These are phyloP conservation scores for Hypomyces rosellus DNA, from an alignment of 2,329 filamentous ascomycete genomes.

Conservation along the genomic window DNA sequence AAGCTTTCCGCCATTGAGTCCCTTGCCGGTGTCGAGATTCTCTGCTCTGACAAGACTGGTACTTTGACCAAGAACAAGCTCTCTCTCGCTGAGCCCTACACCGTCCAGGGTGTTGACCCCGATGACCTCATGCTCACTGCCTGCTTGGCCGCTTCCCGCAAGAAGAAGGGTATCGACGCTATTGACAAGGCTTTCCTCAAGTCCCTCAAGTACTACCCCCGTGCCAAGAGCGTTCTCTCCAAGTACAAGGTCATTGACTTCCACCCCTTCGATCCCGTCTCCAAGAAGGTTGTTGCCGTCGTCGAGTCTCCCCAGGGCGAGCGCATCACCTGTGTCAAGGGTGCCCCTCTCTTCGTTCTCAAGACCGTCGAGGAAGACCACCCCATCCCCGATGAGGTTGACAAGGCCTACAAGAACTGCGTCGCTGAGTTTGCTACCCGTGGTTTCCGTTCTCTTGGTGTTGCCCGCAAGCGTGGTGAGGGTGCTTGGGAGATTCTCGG, in stretches of 20 bases:
- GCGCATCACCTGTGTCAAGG: slow-evolving; percentile 84
- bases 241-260: slow-evolving; percentile 84
- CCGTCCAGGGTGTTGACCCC: slow-evolving; percentile 71
- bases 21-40: slow-evolving; percentile 84
- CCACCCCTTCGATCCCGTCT: slow-evolving; percentile 85
- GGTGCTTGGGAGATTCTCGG: slow-evolving; percentile 85
- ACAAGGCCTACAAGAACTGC: slow-evolving; percentile 85
- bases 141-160: slow-evolving; percentile 81
- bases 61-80: slow-evolving; percentile 94
- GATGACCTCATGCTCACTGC: slow-evolving; percentile 91
- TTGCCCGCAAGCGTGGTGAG: slow-evolving; percentile 81
- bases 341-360: slow-evolving; percentile 80
- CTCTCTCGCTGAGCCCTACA: slow-evolving; percentile 78
- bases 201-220: slow-evolving; percentile 73
- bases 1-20: slow-evolving; percentile 90
- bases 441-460: slow-evolving; percentile 90
- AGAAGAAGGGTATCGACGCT: slow-evolving; percentile 92
- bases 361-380: slow-evolving; percentile 84
- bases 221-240: slow-evolving; percentile 70
- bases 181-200: slow-evolving; percentile 95
- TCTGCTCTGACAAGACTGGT: slow-evolving; percentile 92
- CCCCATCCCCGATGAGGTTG: slow-evolving; percentile 67
- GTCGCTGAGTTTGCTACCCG: slow-evolving; percentile 86
- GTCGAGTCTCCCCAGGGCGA: slow-evolving; percentile 80
- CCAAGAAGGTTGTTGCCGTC: slow-evolving; percentile 82